Base-by-base conservation (phyloP, 352 stramenopile species). In the Phytophthora pistaciae region DNA sequence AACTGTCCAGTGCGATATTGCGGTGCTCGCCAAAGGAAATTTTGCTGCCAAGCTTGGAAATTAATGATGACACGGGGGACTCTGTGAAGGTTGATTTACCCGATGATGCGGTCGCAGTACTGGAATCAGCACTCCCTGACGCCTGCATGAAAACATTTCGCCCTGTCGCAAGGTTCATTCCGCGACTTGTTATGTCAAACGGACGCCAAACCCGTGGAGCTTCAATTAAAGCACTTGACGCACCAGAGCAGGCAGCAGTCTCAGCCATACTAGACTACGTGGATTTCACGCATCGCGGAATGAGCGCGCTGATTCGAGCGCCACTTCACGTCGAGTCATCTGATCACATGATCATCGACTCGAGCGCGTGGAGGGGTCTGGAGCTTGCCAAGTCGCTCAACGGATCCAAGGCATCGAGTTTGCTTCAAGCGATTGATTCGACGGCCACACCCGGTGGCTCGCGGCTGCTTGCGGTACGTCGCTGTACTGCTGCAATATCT, bases 271-370 rank as follows among this genome's bases (percentile, higher is more conserved):
- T 91, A 9, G 83, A 93, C 60, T 94, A 93, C 42, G 74, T 92
- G 4, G 53, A 77, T 10, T 94, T 93, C 62, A 92, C 87, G 1
- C 82, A 91, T 54, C 75, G 82, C 48, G 75, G 66, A 13, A 61
- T 52, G 20, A 74, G 42, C 20, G 60, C 77, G 10, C 66, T 85
- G 18, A 74, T 91, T 18, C 65, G 73, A 3, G 59, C 66, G 23
- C 84, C 84, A 13, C 62, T 88, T 55, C 83, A 92, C 59, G 73
- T 94, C 23, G 82, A 91, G 59, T 87, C 74, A 23, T 86, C 79
- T 1, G 81, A 91, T 53, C 83, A 91, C 63, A 94, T 94, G 87
- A 88, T 94, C 64, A 93, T 94, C 48, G 87, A 94, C 46, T 63
- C 80, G 0, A 94, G 87, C 25, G 87, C 87, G 6, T 94, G 87